Evolutionary conservation across 2,329 filamentous ascomycete genomes (phyloP).

Genomic region (Microcera coccophila): DNA sequence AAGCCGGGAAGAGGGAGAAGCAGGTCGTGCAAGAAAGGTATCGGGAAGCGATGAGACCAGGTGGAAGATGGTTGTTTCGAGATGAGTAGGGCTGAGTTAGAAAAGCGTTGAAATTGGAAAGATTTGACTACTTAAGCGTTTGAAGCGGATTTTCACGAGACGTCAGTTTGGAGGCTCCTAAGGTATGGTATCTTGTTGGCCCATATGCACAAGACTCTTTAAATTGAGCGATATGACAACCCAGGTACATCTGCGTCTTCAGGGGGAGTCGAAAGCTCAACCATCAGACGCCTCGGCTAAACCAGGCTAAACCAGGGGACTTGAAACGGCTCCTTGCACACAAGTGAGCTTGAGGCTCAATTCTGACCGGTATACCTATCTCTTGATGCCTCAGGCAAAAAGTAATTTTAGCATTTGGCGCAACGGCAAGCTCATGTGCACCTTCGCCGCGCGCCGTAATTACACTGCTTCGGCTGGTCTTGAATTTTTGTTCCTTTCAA

Average conservation of each 20-base stretch:
- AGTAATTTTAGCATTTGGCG: constrained; percentile 13
- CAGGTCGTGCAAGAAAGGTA: constrained; percentile 68
- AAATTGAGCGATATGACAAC: too few relatives aligned
- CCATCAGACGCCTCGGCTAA: background rate
- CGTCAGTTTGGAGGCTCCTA: too few relatives aligned
- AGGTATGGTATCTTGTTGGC: too few relatives aligned
- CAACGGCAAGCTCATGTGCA: constrained; percentile 9
- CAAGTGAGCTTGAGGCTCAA: too few relatives aligned
- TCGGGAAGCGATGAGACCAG: constrained; percentile 73
- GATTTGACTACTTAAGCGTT: background rate
- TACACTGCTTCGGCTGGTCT: background rate
- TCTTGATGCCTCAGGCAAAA: constrained; percentile 31
- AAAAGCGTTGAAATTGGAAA: background rate
- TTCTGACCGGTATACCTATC: too few relatives aligned
- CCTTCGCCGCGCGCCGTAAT: constrained; percentile 3
- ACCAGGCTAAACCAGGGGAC: background rate
- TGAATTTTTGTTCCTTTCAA: constrained; percentile 30
- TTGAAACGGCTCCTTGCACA: background rate
- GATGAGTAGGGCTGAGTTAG: constrained; percentile 57
- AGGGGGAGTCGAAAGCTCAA: too few relatives aligned
- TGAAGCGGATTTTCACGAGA: too few relatives aligned
- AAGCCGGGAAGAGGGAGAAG: constrained; percentile 60
- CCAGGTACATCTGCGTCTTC: too few relatives aligned
- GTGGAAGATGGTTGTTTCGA: constrained; percentile 74
- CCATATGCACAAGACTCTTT: too few relatives aligned